phyloP scores from a whole-genome alignment of 371 early-diverging fungal species.

The Mortierella sp. region DNA sequence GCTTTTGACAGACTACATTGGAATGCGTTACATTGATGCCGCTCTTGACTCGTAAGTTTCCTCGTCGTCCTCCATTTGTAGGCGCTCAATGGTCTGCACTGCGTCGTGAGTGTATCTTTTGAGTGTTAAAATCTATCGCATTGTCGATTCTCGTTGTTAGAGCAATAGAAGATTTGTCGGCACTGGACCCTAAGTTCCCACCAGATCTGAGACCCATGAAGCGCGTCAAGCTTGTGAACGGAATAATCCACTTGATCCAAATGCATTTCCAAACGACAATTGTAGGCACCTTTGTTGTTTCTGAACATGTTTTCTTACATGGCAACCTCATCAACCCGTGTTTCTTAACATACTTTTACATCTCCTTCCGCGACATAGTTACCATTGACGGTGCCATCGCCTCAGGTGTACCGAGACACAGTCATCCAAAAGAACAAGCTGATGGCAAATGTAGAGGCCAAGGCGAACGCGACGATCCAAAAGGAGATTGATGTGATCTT shows the following conservation, averaged over 20 bases:
- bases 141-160: slow-evolving; percentile 55
- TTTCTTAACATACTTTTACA: neutral
- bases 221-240: slow-evolving; percentile 77
- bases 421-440: slow-evolving; percentile 89
- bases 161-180: slow-evolving; percentile 79
- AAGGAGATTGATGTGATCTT: slow-evolving; percentile 79
- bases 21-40: slow-evolving; percentile 83
- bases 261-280: slow-evolving; percentile 90
- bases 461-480: slow-evolving; percentile 83
- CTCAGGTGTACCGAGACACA: slow-evolving; percentile 87
- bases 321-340: neutral
- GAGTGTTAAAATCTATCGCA: neutral
- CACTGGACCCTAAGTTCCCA: slow-evolving; percentile 70
- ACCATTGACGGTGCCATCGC: slow-evolving; percentile 81
- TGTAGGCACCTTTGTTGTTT: slow-evolving; percentile 62
- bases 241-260: slow-evolving; percentile 86
- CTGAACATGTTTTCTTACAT: neutral
- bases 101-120: neutral
- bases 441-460: slow-evolving; percentile 83
- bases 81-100: neutral
- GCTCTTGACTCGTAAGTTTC: slow-evolving; percentile 83
- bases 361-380: slow-evolving; percentile 59
- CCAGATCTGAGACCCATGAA: slow-evolving; percentile 82
- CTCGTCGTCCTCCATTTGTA: too few species aligned
- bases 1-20: slow-evolving; percentile 80